Evolutionary conservation across 805 yeast species (phyloP).

Genomic region (Yarrowia porcina): DNA sequence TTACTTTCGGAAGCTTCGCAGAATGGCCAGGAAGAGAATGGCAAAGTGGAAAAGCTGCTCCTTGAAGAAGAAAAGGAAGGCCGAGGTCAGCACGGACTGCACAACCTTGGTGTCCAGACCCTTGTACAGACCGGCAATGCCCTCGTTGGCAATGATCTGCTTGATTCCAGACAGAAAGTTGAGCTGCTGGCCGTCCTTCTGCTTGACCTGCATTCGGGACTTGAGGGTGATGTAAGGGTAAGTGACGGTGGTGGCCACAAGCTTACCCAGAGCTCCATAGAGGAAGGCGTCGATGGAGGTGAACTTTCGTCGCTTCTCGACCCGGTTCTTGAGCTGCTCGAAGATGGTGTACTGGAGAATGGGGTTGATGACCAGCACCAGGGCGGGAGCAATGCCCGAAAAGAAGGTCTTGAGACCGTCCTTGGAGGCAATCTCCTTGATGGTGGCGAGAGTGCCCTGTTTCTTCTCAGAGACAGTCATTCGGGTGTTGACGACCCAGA

Average conservation of each 20-base stretch:
- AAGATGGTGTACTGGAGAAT: constrained; percentile 87
- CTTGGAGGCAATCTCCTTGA: constrained; percentile 58
- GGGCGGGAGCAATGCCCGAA: constrained; percentile 84
- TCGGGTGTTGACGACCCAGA: constrained; percentile 93
- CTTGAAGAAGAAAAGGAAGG: constrained; percentile 84
- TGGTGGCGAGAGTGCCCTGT: constrained; percentile 52
- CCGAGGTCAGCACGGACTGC: constrained; percentile 85
- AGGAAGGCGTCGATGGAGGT: constrained; percentile 76
- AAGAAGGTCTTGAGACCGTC: constrained; percentile 75
- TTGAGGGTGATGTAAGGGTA: constrained; percentile 89
- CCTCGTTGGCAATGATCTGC: constrained; percentile 65
- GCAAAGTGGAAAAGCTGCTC: constrained; percentile 72
- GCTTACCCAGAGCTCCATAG: constrained; percentile 85
- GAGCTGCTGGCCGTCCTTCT: constrained; percentile 36
- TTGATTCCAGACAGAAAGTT: constrained; percentile 42
- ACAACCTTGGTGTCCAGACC: constrained; percentile 77
- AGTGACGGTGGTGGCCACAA: constrained; percentile 82
- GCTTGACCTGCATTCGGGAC: constrained; percentile 77
- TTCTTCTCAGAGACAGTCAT: constrained; percentile 58
- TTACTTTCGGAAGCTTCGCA: constrained; percentile 33
- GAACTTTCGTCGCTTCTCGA: constrained; percentile 53
- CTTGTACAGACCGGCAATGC: constrained; percentile 70
- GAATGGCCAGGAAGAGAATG: constrained; percentile 49
- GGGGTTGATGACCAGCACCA: constrained; percentile 81
- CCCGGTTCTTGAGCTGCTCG: constrained; percentile 73